Base-by-base conservation (phyloP, 192 early-diverging fungal genomes). In the Coemansia sp. region DNA sequence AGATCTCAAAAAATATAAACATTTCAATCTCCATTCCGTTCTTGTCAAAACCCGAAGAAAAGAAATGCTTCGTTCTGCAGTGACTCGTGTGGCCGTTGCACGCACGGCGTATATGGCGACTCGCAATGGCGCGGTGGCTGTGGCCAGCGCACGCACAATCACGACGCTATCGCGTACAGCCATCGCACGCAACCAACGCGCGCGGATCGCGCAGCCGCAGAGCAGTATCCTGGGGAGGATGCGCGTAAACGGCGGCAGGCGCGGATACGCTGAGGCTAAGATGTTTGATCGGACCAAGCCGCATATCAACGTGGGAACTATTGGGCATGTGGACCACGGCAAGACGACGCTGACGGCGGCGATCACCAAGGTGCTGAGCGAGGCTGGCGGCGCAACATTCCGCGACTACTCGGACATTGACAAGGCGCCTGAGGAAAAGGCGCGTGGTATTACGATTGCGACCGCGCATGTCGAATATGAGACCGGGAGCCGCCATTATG, bases 301-400 rank as follows among this genome's bases (percentile, higher is more conserved):
- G 9, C 97, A 99, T 82, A 88, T 99, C 75, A 99, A 99, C 84
- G 93, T 99, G 69, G 95, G 95, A 65, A 97, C 95, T 40, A 97
- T 99, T 71, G 97, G 97, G 52, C 97, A 99, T 83, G 95, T 99
- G 66, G 95, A 99, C 78, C 95, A 97, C 88, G 95, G 95, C 61
- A 99, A 97, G 87, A 96, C 97, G 25, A 96, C 97, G 40, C 89
- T 97, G 71, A 96, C 97, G 19, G 97, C 97, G 41, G 97, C 97
- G 66, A 99, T 99, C 74, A 97, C 97, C 61, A 97, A 96, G 84
- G 94, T 95, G 35, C 87, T 97, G 55, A 89, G 91, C 56, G 75
- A 83, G 61, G 67, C 73, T 40, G 93, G 93, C 61, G 86, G 89
- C 59, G 93, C 93, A 23, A 77, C 96, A 84, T 97, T 95, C 88